Evolutionary conservation across 805 yeast species (phyloP), one percentile per base, ranked within the genome.

Genomic region (Danielia oregonensis): DNA sequence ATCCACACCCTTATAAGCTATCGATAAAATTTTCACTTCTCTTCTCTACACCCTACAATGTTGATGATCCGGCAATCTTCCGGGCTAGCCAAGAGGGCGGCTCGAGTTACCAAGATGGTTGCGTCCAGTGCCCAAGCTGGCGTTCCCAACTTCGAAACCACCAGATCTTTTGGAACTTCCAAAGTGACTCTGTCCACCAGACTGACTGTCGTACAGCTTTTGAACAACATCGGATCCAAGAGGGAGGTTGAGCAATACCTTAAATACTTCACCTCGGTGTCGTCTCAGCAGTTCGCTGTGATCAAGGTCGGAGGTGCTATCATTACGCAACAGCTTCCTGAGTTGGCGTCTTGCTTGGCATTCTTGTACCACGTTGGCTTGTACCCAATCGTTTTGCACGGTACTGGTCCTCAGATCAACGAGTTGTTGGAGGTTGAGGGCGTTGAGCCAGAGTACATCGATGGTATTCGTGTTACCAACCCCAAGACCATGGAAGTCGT

Each of bases 261-360:
- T 54, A 89, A 88, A 60, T 91, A 91, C 62, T 93, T 93, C 72
- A 89, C 97, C 1, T 87, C 96, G 21, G 97, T 93, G 12, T 82
- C 88, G 5, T 89, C 88, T 49, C 97, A 93, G 59, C 97, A 93
- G 55, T 93, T 93, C 54, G 99, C 99, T 3, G 96, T 93, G 28
- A 93, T 93, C 63, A 93, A 93, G 61, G 98, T 93, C 28, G 99
- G 99, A 26, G 99, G 99, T 45, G 99, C 98, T 24, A 91, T 93
- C 53, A 93, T 93, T 60, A 91, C 97, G 30, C 94, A 93, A 49
- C 93, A 91, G 52, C 68, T 93, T 44, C 84, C 88, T 7, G 96
- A 91, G 64, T 70, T 93, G 49, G 98, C 98, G 0, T 86, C 96
- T 1, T 89, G 97, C 54, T 71, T 93, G 44, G 97, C 97, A 4